Conservation (phyloP, 768 basidiomycete species). For the Russula compacta region DNA sequence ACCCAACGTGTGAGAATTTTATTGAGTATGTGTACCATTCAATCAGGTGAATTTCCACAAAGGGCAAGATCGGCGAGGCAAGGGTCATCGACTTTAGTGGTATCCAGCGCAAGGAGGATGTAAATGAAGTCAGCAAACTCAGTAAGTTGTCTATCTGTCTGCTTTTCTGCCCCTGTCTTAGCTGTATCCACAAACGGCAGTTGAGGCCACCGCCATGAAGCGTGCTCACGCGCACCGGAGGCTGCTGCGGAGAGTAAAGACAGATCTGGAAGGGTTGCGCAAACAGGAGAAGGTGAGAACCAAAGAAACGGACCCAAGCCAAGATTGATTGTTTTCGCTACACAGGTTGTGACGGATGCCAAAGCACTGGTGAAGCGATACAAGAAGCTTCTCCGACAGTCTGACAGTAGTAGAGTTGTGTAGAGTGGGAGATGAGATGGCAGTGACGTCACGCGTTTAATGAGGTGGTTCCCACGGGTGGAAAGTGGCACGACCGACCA, state of each 20-base stretch:
- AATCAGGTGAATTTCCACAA: neutral
- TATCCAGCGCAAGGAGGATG: conserved; percentile 5
- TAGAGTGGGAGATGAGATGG: too few species aligned
- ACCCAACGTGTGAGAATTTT: conserved; percentile 3
- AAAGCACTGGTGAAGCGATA: conserved; percentile 4
- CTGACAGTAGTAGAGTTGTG: too few species aligned
- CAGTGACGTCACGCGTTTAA: neutral
- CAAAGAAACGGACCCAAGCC: neutral
- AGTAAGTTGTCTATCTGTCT: neutral
- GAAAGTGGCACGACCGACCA: neutral
- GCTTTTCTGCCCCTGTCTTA: neutral
- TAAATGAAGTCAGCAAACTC: conserved; percentile 13
- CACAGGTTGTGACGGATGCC: conserved; percentile 15
- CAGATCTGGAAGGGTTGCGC: neutral
- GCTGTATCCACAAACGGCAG: neutral
- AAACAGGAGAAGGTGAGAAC: conserved; percentile 13
- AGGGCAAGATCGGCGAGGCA: conserved; percentile 3
- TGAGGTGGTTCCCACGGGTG: neutral
- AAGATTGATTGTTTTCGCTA: neutral
- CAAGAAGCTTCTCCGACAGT: conserved; percentile 9
- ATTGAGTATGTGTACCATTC: neutral
- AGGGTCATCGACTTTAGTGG: conserved; percentile 4
- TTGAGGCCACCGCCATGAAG: conserved; percentile 1
- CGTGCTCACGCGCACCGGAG: conserved; percentile 5
- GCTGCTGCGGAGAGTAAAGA: conserved; percentile 13